phyloP scores from a whole-genome alignment of 2,329 filamentous ascomycete species.

The Kalaharituber pfeilii region DNA sequence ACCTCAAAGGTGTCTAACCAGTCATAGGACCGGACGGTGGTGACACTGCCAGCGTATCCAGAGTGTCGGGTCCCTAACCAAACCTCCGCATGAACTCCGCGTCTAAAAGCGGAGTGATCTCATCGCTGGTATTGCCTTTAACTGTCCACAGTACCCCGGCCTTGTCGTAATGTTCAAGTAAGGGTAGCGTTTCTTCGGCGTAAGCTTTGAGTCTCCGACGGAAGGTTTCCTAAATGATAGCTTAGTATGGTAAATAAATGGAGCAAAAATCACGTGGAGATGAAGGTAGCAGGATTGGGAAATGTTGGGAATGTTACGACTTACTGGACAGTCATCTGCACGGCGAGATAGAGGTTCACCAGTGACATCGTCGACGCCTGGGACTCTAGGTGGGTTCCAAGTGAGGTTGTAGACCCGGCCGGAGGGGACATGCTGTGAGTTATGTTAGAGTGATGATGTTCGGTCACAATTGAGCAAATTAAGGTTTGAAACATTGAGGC shows the following conservation, averaged over 20 bases:
- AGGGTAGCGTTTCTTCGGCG: conserved; percentile 64
- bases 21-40: too few species aligned
- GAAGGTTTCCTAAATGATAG: conserved; percentile 65
- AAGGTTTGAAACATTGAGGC: too few species aligned
- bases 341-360: conserved; percentile 71
- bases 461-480: too few species aligned
- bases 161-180: conserved; percentile 76
- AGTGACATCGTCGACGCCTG: conserved; percentile 74
- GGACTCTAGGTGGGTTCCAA: conserved; percentile 69
- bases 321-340: conserved; percentile 50
- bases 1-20: too few species aligned
- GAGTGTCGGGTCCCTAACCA: conserved; percentile 24
- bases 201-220: conserved; percentile 64
- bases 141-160: conserved; percentile 76
- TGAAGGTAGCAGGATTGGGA: too few species aligned
- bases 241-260: too few species aligned
- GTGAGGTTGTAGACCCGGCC: conserved; percentile 89
- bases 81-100: conserved; percentile 68
- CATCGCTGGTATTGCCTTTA: conserved; percentile 74
- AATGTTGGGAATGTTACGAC: conserved; percentile 3
- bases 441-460: conserved; percentile 1
- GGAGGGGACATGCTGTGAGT: conserved; percentile 57
- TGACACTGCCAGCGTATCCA: too few species aligned
- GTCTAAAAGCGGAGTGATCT: conserved; percentile 83
- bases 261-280: too few species aligned